A percentile compares a stretch with the other conserved stretches of the same genome.
Evolutionary conservation across 2,329 filamentous ascomycete species (phyloP).

Genomic region (Ophiostoma triangulosporum): DNA sequence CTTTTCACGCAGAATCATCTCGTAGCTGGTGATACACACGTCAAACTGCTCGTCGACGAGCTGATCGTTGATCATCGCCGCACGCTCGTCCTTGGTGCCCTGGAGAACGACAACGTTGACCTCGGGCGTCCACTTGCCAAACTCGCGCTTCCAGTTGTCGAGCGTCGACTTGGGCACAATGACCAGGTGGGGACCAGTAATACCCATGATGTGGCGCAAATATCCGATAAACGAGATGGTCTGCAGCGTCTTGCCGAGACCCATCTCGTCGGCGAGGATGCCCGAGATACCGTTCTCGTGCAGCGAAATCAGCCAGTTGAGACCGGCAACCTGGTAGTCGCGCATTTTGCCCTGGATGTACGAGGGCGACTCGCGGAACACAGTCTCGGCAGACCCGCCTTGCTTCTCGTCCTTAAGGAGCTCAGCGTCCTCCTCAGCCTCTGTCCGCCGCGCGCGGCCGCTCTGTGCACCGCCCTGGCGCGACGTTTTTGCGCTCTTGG

Average conservation of each 20-base stretch:
- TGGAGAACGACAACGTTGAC: conserved; percentile 89
- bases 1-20: conserved; percentile 96
- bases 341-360: conserved; percentile 84
- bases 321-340: conserved; percentile 87
- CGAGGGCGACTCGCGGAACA: conserved; percentile 87
- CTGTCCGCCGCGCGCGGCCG: conserved; percentile 72
- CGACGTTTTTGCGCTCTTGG: conserved; percentile 57
- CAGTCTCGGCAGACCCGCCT: conserved; percentile 71
- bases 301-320: conserved; percentile 95
- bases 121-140: conserved; percentile 85
- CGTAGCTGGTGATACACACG: conserved; percentile 95
- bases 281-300: conserved; percentile 98
- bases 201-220: conserved; percentile 77
- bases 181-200: conserved; percentile 80
- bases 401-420: conserved; percentile 74
- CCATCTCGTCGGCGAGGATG: conserved; percentile 97
- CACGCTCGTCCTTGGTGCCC: conserved; percentile 86
- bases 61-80: conserved; percentile 75
- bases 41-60: conserved; percentile 94
- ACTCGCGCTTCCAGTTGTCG: conserved; percentile 97
- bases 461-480: conserved; percentile 75
- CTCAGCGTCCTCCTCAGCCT: conserved; percentile 96
- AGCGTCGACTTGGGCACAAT: conserved; percentile 93
- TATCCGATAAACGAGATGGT: conserved; percentile 96
- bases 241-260: conserved; percentile 91